phyloP scores from a whole-genome alignment of 768 basidiomycete genomes.

The Chalciporus pseudorubinellus region DNA sequence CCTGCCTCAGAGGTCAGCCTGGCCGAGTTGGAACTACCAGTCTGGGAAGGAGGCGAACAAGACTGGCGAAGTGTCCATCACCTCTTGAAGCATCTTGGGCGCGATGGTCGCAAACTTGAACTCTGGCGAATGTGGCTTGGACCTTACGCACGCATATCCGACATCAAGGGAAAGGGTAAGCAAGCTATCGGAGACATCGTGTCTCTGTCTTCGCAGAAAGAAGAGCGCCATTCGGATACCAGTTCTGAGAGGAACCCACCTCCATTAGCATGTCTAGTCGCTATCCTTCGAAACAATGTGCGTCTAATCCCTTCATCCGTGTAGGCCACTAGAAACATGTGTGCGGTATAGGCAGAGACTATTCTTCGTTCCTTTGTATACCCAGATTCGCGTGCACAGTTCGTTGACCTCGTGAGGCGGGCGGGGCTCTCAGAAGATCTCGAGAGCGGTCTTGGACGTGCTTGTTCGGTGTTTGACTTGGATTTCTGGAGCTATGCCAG shows the following conservation, averaged over 20 bases:
- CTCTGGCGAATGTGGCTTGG: slow-evolving; percentile 73
- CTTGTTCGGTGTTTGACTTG: slow-evolving; percentile 39
- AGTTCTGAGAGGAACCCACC: slow-evolving; percentile 17
- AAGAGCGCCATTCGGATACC: slow-evolving; percentile 9
- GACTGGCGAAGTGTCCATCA: slow-evolving; percentile 61
- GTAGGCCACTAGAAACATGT: slow-evolving; percentile 8
- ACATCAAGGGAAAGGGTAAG: slow-evolving; percentile 39
- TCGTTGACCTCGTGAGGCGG: slow-evolving; percentile 52
- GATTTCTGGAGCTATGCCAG: slow-evolving; percentile 70
- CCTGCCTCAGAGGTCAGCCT: slow-evolving; percentile 24
- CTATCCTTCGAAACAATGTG: slow-evolving; percentile 60
- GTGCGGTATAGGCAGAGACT: slow-evolving; percentile 45
- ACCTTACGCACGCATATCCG: slow-evolving; percentile 24
- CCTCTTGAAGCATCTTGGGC: slow-evolving; percentile 50
- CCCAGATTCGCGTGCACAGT: slow-evolving; percentile 71
- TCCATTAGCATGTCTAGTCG: slow-evolving; percentile 43
- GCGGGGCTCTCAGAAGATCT: slow-evolving; percentile 42
- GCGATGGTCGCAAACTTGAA: slow-evolving; percentile 75
- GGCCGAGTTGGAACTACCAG: slow-evolving; percentile 27
- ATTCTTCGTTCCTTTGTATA: slow-evolving; percentile 63
- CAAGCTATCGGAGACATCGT: slow-evolving; percentile 44
- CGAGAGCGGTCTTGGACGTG: slow-evolving; percentile 18
- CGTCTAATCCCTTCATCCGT: slow-evolving; percentile 27
- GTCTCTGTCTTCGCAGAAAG: slow-evolving; percentile 5
- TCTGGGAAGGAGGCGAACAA: slow-evolving; percentile 56